phyloP scores from a whole-genome alignment of 2,329 filamentous ascomycete genomes.

The Atkinsonella hypoxylon region DNA sequence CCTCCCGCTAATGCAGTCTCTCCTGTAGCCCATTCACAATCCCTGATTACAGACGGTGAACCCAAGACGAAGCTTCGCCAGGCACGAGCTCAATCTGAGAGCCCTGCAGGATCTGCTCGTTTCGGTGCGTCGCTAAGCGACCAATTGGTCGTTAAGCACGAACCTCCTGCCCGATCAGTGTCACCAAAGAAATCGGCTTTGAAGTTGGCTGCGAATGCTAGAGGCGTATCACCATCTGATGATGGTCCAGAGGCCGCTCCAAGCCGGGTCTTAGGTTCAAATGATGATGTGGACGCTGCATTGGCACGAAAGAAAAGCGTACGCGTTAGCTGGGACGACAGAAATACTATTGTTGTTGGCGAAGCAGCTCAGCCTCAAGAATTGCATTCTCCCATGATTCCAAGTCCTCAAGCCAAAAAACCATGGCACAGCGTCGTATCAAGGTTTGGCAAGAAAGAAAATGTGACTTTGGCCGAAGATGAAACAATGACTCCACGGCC shows the following conservation, averaged over 20 bases:
- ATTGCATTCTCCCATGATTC: slow-evolving; percentile 26
- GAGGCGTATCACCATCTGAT: slow-evolving; percentile 39
- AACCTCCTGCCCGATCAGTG: slow-evolving; percentile 56
- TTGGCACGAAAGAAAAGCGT: slow-evolving; percentile 48
- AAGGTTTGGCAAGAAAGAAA: slow-evolving; percentile 37
- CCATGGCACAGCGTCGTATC: slow-evolving; percentile 41
- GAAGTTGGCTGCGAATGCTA: slow-evolving; percentile 47
- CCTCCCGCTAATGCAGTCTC: slow-evolving; percentile 19
- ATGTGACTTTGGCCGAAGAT: slow-evolving; percentile 41
- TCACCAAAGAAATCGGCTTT: slow-evolving; percentile 70
- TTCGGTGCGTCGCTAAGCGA: slow-evolving; percentile 46
- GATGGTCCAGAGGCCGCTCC: slow-evolving; percentile 33
- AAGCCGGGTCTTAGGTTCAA: slow-evolving; percentile 14
- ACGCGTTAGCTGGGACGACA: slow-evolving; percentile 70
- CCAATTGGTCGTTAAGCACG: slow-evolving; percentile 47
- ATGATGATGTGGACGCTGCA: slow-evolving; percentile 23
- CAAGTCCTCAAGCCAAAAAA: slow-evolving; percentile 27
- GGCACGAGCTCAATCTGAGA: slow-evolving; percentile 37
- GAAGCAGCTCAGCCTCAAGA: slow-evolving; percentile 28
- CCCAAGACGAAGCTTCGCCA: slow-evolving; percentile 10
- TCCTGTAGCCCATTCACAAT: not conserved
- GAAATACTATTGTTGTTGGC: slow-evolving; percentile 41
- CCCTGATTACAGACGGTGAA: not conserved
- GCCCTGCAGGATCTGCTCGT: slow-evolving; percentile 55
- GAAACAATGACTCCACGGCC: slow-evolving; percentile 64